Evolutionary conservation across 2,329 filamentous ascomycete species (phyloP).

Genomic region (Chaetomium globosum): DNA sequence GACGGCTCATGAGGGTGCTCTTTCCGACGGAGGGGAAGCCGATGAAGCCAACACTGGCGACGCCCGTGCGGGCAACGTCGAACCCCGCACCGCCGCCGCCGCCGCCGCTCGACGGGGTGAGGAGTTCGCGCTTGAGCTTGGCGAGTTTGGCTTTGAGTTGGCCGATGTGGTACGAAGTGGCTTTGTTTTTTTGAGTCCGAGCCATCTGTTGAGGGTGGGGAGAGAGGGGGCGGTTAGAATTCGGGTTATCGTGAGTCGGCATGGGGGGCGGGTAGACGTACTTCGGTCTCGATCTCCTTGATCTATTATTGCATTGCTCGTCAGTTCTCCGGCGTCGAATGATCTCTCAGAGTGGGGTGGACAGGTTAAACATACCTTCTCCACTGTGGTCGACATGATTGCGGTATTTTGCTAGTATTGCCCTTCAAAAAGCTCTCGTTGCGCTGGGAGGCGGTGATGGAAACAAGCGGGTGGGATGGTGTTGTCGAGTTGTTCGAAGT

Average conservation of each 20-base stretch:
- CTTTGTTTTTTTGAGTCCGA: conserved; percentile 96
- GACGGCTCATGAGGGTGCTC: conserved; percentile 91
- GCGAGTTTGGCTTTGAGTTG: conserved; percentile 98
- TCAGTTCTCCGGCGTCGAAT: conserved; percentile 39
- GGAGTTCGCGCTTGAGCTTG: conserved; percentile 93
- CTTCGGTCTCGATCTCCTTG: conserved; percentile 94
- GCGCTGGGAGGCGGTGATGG: conserved; percentile 10
- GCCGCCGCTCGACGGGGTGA: conserved; percentile 75
- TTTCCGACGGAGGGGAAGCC: conserved; percentile 98
- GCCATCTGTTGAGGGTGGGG: conserved; percentile 68
- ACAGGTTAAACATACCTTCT: conserved; percentile 69
- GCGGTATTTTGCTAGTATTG: conserved; percentile 33
- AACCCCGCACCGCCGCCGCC: conserved; percentile 88
- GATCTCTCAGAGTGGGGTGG: background rate
- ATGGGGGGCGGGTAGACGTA: conserved; percentile 50
- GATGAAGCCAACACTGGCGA: conserved; percentile 96
- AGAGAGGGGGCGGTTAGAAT: conserved; percentile 26
- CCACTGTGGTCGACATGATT: conserved; percentile 94
- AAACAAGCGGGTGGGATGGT: conserved; percentile 2
- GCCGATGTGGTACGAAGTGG: conserved; percentile 88
- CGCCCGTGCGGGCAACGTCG: conserved; percentile 96
- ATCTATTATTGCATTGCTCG: conserved; percentile 61
- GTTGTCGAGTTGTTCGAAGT: conserved; percentile 24
- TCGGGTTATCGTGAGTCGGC: background rate
- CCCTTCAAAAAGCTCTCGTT: background rate